Base-by-base conservation (phyloP, 2,329 filamentous ascomycete genomes). In the Apiospora phragmitis region DNA sequence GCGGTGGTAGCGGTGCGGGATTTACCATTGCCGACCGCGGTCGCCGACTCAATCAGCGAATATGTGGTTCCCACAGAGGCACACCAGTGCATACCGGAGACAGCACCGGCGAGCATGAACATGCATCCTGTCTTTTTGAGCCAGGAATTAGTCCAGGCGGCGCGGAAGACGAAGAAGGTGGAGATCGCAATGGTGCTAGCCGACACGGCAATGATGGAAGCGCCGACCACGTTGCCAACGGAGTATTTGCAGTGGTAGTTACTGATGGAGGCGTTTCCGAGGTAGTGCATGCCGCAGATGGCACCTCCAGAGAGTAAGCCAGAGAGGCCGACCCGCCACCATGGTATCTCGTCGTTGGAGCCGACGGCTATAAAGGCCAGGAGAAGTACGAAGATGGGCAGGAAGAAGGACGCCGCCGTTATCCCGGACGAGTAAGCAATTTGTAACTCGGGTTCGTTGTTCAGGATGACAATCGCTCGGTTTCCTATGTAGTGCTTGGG, bases 71-170 rank as follows among this genome's bases (percentile, higher is more conserved):
- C 93, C 12, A 89, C 86, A 2, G 91, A 87, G 43, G 92, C 94
- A 70, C 92, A 92, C 92, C 93, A 97, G 81, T 97, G 94, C 94
- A 97, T 96, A 0, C 93, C 93, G 14, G 91, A 94, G 2, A 96
- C 92, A 55, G 92, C 93, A 21, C 88, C 85, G 12, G 93, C 92
- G 51, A 97, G 85, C n/a, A 95, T 80, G 66, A 89, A 81, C 12
- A 91, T 92, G 72, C 91, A 93, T 1, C 90, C 76, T 8, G 86
- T 81, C 71, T 93, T 86, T 77, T 94, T 93, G 91, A 91, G 94
- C 89, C 92, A 94, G 21, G 88, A 89, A 76, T 91, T 92, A 67
- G 92, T 93, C 93, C 94, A 97, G n/a, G 89, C 87, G 18, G 91
- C 89, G 73, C 91, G 88, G 80, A 92, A 90, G 70, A 92, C 88